Evolutionary conservation across 257 asterid species (phyloP).

Genomic region (Solanum chaucha): DNA sequence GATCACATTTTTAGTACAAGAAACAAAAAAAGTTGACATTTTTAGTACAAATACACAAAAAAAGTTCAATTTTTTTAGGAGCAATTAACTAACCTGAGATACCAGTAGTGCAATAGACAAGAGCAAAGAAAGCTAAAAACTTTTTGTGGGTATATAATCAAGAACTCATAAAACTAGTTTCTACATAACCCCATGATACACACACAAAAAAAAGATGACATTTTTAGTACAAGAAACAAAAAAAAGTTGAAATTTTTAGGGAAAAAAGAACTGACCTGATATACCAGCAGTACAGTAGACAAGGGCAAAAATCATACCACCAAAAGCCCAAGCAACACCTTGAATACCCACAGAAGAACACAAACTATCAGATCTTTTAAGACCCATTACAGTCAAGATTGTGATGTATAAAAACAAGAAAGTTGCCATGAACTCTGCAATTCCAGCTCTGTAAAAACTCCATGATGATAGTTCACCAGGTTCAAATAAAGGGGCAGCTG

Average conservation of each 20-base stretch:
- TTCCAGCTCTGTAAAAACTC: constrained; percentile 48
- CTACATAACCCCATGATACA: not conserved
- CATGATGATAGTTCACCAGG: constrained; percentile 42
- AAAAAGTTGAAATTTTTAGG: not conserved
- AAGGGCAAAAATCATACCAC: constrained; percentile 51
- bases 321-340: constrained; percentile 51
- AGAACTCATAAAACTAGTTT: too few relatives aligned
- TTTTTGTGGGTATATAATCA: too few relatives aligned
- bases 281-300: constrained; percentile 51
- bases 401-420: constrained; percentile 39
- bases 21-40: not conserved
- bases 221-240: not conserved
- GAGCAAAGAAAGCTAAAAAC: too few relatives aligned
- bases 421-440: constrained; percentile 45
- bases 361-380: constrained; percentile 17
- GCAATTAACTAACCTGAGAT: too few relatives aligned
- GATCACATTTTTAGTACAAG: too few relatives aligned
- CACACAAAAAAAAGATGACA: not conserved
- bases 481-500: constrained; percentile 40
- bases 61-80: not conserved
- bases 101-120: too few relatives aligned
- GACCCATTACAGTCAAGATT: constrained; percentile 41
- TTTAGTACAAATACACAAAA: not conserved
- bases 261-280: constrained; percentile 18
- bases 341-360: constrained; percentile 43